Evolutionary conservation across 495 filamentous ascomycete species (phyloP).

Genomic region (Neurospora terricola): DNA sequence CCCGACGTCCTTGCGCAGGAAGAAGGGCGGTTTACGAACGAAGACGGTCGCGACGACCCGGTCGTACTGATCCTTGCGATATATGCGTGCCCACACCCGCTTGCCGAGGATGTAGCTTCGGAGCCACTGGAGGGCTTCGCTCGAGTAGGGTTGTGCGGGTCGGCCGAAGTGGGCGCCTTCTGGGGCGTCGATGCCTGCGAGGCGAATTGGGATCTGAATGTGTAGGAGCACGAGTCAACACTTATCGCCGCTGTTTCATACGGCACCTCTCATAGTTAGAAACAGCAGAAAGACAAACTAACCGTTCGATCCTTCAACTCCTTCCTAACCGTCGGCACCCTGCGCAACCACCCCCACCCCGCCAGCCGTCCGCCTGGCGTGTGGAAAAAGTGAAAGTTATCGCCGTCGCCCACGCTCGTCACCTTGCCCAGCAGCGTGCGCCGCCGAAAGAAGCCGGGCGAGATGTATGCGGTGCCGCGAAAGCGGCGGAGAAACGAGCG

Average conservation of each 20-base stretch:
- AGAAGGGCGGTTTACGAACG: constrained; percentile 53
- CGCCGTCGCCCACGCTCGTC: constrained; percentile 91
- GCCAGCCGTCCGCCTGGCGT: constrained; percentile 78
- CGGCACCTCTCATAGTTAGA: not conserved
- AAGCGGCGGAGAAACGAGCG: constrained; percentile 72
- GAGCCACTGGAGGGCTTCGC: constrained; percentile 73
- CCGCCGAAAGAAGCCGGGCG: constrained; percentile 54
- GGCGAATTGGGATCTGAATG: constrained; percentile 63
- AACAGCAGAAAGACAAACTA: constrained; percentile 16
- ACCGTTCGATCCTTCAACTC: constrained; percentile 71
- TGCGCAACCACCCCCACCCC: constrained; percentile 88
- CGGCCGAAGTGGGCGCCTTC: constrained; percentile 87
- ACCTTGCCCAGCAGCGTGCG: constrained; percentile 73
- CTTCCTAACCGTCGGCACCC: constrained; percentile 54
- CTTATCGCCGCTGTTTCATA: not conserved
- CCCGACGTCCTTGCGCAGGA: constrained; percentile 67
- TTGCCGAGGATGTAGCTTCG: constrained; percentile 57
- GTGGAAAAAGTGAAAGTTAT: constrained; percentile 89
- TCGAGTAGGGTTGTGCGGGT: constrained; percentile 71
- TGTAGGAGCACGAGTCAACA: constrained; percentile 2
- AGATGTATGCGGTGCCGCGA: constrained; percentile 61
- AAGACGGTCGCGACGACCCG: constrained; percentile 79
- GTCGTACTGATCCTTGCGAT: constrained; percentile 83
- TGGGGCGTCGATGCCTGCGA: constrained; percentile 89
- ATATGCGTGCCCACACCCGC: constrained; percentile 71